Evolutionary conservation across 2,329 filamentous ascomycete genomes (phyloP).

Genomic region (Colletotrichum australisinense): DNA sequence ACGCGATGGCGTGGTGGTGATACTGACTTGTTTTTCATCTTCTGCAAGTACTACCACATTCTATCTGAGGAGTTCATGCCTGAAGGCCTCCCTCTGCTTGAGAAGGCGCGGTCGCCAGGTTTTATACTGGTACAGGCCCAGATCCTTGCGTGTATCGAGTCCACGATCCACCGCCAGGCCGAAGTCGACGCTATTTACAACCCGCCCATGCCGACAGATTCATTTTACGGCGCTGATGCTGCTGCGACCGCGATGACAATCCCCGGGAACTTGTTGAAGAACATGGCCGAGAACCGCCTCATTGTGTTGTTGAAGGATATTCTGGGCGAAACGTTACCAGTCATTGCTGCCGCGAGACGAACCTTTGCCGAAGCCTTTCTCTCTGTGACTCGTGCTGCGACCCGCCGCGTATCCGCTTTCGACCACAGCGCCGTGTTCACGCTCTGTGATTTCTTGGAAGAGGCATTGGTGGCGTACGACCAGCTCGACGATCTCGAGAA

Average conservation of each 20-base stretch:
- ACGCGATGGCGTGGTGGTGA: constrained; percentile 88
- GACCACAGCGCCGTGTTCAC: constrained; percentile 88
- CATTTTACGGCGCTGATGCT: constrained; percentile 70
- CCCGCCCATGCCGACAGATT: constrained; percentile 55
- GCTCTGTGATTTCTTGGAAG: constrained; percentile 91
- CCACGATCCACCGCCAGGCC: constrained; percentile 83
- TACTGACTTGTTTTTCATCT: constrained; percentile 91
- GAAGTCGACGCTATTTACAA: constrained; percentile 58
- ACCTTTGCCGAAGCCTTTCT: constrained; percentile 84
- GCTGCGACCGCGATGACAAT: constrained; percentile 72
- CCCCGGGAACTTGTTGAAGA: constrained; percentile 76
- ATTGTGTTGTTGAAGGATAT: constrained; percentile 86
- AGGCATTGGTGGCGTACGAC: constrained; percentile 75
- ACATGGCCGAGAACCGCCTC: constrained; percentile 90
- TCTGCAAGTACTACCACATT: constrained; percentile 88
- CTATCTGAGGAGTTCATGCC: constrained; percentile 80
- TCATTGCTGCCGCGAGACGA: constrained; percentile 62
- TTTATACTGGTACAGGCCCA: constrained; percentile 86
- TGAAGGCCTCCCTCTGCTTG: constrained; percentile 59
- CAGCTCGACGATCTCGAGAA: constrained; percentile 56
- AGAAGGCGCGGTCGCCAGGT: constrained; percentile 76
- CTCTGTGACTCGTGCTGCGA: constrained; percentile 77
- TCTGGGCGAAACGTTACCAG: constrained; percentile 62
- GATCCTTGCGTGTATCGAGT: constrained; percentile 81
- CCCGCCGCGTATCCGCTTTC: constrained; percentile 81